Evolutionary conservation across 805 yeast genomes (phyloP).

Genomic region (Sporopachydermia quercuum): DNA sequence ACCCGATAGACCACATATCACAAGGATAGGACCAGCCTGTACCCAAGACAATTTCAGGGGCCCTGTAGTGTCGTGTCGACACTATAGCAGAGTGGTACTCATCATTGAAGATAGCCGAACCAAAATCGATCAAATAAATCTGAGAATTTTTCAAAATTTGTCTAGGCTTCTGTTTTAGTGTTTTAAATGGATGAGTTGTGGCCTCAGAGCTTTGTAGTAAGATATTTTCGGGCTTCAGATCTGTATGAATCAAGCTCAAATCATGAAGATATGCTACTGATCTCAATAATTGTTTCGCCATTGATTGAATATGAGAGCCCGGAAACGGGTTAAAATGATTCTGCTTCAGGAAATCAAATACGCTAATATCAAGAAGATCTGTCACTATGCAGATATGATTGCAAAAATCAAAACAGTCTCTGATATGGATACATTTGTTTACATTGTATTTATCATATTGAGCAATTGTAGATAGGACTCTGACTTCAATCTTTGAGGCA

Average conservation of each 20-base stretch:
- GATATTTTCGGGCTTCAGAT: conserved; percentile 91
- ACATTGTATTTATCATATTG: conserved; percentile 51
- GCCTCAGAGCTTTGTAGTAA: conserved; percentile 43
- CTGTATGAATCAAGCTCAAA: conserved; percentile 84
- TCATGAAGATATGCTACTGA: conserved; percentile 86
- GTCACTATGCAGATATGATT: conserved; percentile 93
- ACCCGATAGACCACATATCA: conserved; percentile 94
- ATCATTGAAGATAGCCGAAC: conserved; percentile 88
- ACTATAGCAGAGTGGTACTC: conserved; percentile 89
- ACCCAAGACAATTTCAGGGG: conserved; percentile 91
- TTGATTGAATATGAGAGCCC: conserved; percentile 80
- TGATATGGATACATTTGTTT: conserved; percentile 70
- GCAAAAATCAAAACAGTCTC: conserved; percentile 83
- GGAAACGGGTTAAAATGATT: conserved; percentile 86
- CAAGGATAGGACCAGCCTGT: conserved; percentile 96
- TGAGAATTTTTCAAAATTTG: conserved; percentile 58
- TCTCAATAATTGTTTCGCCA: conserved; percentile 71
- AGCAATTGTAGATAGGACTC: conserved; percentile 64
- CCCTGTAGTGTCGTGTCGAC: conserved; percentile 91
- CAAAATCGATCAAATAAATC: conserved; percentile 88
- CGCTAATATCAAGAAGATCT: conserved; percentile 67
- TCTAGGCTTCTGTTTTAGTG: conserved; percentile 20
- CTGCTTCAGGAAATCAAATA: conserved; percentile 79
- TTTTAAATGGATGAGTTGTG: conserved; percentile 21
- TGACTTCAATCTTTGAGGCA: conserved; percentile 83